Conservation (phyloP, 176 grass and related monocot genomes). For the Zoysia japonica region DNA sequence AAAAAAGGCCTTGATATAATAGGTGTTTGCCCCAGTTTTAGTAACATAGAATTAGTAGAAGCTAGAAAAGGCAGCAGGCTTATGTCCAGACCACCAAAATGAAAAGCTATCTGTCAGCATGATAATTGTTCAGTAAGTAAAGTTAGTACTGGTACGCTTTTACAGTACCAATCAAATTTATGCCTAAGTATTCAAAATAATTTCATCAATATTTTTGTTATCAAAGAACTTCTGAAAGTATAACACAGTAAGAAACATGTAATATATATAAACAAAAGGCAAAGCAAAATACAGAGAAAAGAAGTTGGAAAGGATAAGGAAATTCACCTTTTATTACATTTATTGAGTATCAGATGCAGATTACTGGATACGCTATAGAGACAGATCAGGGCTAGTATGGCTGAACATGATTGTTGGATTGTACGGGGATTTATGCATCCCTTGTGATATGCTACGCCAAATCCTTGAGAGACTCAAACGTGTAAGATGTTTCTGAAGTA, state of each 20-base stretch:
- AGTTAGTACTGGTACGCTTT: too few relatives aligned
- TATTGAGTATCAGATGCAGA: conserved; percentile 81
- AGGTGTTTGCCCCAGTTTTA: not conserved
- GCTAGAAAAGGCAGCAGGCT: not conserved
- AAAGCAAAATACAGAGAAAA: not conserved
- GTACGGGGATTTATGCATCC: conserved; percentile 72
- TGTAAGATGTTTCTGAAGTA: conserved; percentile 67
- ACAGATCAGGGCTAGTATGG: conserved; percentile 64
- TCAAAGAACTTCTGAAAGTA: not conserved
- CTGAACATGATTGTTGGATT: conserved; percentile 79
- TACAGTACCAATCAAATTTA: too few relatives aligned
- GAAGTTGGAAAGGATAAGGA: conserved; percentile 22
- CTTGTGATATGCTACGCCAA: conserved; percentile 69
- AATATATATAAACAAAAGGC: not conserved
- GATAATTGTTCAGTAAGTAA: too few relatives aligned
- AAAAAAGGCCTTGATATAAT: not conserved
- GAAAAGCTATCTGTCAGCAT: not conserved
- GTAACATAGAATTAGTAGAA: not conserved
- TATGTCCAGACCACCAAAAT: not conserved
- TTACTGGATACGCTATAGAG: conserved; percentile 80
- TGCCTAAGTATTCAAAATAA: not conserved
- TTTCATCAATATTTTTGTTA: not conserved
- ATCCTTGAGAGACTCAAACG: conserved; percentile 69
- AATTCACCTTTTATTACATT: conserved; percentile 70
- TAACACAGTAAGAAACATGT: not conserved